phyloP scores from a whole-genome alignment of 768 basidiomycete species.

The Sarcomyxa edulis region DNA sequence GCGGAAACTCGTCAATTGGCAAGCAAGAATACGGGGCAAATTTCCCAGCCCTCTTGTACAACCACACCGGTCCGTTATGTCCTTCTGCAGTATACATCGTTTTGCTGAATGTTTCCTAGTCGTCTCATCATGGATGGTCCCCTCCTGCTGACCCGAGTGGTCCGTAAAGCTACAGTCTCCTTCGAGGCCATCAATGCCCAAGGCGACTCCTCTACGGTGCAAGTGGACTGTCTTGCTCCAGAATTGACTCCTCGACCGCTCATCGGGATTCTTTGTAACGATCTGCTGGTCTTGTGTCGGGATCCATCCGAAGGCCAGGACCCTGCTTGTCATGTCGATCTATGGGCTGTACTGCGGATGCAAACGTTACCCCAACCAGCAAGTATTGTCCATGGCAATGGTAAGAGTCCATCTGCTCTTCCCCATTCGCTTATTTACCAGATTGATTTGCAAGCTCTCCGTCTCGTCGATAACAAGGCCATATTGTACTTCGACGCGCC shows the following conservation, averaged over 20 bases:
- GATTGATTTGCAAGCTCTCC: constrained; percentile 47
- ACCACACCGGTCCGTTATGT: constrained; percentile 76
- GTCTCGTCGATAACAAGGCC: constrained; percentile 88
- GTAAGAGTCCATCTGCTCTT: constrained; percentile 28
- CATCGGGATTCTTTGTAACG: constrained; percentile 85
- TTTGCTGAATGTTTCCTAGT: constrained; percentile 30
- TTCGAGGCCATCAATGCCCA: constrained; percentile 78
- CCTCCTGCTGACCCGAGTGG: constrained; percentile 81
- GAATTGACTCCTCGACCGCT: constrained; percentile 78
- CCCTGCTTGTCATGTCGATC: constrained; percentile 67
- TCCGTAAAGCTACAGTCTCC: constrained; percentile 75
- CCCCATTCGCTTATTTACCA: constrained; percentile 3
- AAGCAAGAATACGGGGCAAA: constrained; percentile 80
- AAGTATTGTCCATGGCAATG: constrained; percentile 84
- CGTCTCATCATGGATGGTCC: constrained; percentile 92
- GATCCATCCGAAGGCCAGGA: constrained; percentile 83
- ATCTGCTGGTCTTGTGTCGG: constrained; percentile 86
- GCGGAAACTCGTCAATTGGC: constrained; percentile 87
- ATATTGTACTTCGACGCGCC: constrained; percentile 87
- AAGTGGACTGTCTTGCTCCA: constrained; percentile 87
- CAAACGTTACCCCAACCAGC: constrained; percentile 89
- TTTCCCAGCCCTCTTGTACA: constrained; percentile 98
- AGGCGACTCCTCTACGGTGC: constrained; percentile 74
- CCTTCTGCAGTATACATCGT: constrained; percentile 4
- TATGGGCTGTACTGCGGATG: constrained; percentile 98